Percentiles rank a stretch among this genome's conserved stretches.
These are phyloP conservation scores for Solanum chiquidenum DNA, from an alignment of 257 asterid species.

Conservation along the genomic window DNA sequence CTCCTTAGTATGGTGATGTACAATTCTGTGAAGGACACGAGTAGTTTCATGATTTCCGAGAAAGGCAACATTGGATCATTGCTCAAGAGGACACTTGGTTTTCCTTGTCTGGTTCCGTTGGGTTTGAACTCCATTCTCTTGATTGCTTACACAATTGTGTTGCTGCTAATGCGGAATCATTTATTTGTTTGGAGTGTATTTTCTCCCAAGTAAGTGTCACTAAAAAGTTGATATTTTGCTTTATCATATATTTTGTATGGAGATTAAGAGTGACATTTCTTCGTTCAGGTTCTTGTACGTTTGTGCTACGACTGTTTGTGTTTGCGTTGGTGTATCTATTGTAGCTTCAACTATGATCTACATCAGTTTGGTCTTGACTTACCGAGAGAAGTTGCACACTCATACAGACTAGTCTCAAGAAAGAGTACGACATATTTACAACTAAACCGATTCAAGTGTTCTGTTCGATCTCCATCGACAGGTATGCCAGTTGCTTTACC, in stretches of 20 bases:
- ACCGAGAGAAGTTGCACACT: conserved; percentile 15
- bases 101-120: conserved; percentile 70
- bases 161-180: conserved; percentile 84
- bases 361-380: conserved; percentile 19
- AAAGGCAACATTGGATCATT: conserved; percentile 29
- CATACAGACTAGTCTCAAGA: neutral
- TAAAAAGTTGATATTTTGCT: neutral
- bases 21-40: conserved; percentile 25
- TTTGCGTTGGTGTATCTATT: conserved; percentile 43
- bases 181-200: conserved; percentile 92
- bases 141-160: conserved; percentile 49
- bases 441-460: neutral
- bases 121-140: conserved; percentile 60
- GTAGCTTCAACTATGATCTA: conserved; percentile 43
- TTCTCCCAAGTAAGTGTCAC: conserved; percentile 74
- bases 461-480: neutral
- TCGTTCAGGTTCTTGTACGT: conserved; percentile 64
- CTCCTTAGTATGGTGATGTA: conserved; percentile 60
- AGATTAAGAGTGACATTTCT: neutral
- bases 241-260: neutral
- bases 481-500: conserved; percentile 1
- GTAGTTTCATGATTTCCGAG: neutral
- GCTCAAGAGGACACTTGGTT: conserved; percentile 40
- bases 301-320: conserved; percentile 70
- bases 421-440: neutral